Evolutionary conservation across 176 grass and related monocot species (phyloP), one percentile per base, ranked within the genome.

Genomic region (Carex cristatella): DNA sequence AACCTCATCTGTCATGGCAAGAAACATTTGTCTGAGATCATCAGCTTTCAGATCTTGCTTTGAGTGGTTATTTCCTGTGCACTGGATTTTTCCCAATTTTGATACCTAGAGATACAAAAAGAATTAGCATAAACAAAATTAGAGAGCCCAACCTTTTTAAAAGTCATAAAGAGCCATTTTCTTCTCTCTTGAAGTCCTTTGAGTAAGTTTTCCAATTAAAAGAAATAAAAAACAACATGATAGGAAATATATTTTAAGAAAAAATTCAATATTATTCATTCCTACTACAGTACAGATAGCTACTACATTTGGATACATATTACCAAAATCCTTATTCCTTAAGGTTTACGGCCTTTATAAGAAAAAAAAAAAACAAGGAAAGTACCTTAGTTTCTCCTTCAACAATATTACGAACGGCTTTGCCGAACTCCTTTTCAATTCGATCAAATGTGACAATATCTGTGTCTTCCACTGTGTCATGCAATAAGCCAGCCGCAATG

Each of bases 1-100:
- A 60, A 98, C 96, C 93, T 98, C 96, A 85, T 98, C 91, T 85
- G 96, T 95, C 96, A 98, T 98, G 61, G 96, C 89, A 95, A 98
- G 96, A 89, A 98, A 98, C 96, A 98, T 98, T 79, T 98, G 96
- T 79, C 93, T 92, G 32, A 98, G 85, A 81, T 98, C 96, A 89
- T 98, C 90, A 80, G 96, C 96, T 90, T 98, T 98, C 65, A 98
- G 88, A 86, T 98, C 96, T 81, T 95, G 91, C 89, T 91, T 92
- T 77, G 96, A 92, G 87, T 86, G 90, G 89, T 83, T 88, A 62
- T 89, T 85, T 88, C 85, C 81, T 87, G 93, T 90, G 78, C 90
- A 90, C 67, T 95, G 91, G 86, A 98, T 90, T 89, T 98, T 98
- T 62, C 96, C 96, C 87, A 98, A 79, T 87, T 98, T 98, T 83